phyloP scores from a whole-genome alignment of 176 grass and related monocot genomes.

The Juncus effusus region DNA sequence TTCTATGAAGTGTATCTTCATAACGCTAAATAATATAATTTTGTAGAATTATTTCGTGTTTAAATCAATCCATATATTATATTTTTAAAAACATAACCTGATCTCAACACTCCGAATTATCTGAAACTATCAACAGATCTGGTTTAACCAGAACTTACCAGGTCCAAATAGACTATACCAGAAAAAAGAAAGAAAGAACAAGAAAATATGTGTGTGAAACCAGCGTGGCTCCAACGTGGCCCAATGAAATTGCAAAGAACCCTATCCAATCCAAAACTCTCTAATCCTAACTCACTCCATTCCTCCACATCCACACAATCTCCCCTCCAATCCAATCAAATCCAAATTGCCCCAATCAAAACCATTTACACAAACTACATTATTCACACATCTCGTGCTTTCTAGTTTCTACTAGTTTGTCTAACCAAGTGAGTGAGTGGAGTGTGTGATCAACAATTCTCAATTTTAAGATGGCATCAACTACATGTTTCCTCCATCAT shows the following conservation, averaged over 20 bases:
- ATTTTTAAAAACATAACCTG: too few relatives aligned
- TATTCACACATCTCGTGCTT: background rate
- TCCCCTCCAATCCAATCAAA: conserved; percentile 32
- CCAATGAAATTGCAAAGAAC: conserved; percentile 48
- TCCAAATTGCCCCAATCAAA: conserved; percentile 31
- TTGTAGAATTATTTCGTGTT: too few relatives aligned
- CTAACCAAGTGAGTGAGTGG: conserved; percentile 1
- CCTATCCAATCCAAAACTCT: conserved; percentile 53
- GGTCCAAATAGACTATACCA: too few relatives aligned
- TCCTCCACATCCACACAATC: conserved; percentile 21
- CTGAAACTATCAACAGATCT: too few relatives aligned
- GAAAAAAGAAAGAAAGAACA: too few relatives aligned
- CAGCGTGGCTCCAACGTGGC: conserved; percentile 49
- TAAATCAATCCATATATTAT: too few relatives aligned
- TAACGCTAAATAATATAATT: too few relatives aligned
- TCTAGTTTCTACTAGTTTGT: too few relatives aligned
- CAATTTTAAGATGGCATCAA: conserved; percentile 55
- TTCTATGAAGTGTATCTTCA: too few relatives aligned
- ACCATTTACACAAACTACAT: conserved; percentile 30
- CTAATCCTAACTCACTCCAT: conserved; percentile 54
- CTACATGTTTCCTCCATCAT: conserved; percentile 87
- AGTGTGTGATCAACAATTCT: background rate
- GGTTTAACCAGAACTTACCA: too few relatives aligned
- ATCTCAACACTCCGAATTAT: too few relatives aligned
- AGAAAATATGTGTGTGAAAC: background rate